Conservation (phyloP, 2,329 filamentous ascomycete genomes). For the Fusarium buharicum region DNA sequence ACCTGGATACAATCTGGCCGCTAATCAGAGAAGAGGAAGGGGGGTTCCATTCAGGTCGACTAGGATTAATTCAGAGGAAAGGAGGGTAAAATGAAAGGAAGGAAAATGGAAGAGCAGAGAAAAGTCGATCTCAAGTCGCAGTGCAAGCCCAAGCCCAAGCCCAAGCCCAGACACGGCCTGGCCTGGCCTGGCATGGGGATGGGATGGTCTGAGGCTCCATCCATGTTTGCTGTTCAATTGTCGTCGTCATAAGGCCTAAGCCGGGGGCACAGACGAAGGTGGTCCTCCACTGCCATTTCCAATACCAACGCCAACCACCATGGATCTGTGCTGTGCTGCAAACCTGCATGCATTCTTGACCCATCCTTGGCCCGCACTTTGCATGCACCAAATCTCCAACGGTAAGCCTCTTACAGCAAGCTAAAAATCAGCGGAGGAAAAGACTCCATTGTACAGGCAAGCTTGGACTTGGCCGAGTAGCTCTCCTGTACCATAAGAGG, state of each 20-base stretch:
- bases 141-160: no score
- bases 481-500: constrained; percentile 17
- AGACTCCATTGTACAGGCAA: neutral
- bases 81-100: constrained; percentile 17
- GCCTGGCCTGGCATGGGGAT: constrained; percentile 31
- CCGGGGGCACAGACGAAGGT: constrained; percentile 19
- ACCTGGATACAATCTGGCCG: constrained; percentile 1
- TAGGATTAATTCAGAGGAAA: constrained; percentile 18
- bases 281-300: neutral
- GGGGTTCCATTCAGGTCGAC: neutral
- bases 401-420: neutral
- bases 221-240: constrained; percentile 19
- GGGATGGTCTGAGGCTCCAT: constrained; percentile 32
- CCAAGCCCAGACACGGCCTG: no score
- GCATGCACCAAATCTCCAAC: constrained; percentile 15
- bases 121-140: neutral
- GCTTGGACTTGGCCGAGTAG: constrained; percentile 2
- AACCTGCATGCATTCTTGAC: constrained; percentile 4
- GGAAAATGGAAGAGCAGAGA: constrained; percentile 34
- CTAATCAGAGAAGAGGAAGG: constrained; percentile 18
- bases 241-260: constrained; percentile 35
- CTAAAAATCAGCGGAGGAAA: no score
- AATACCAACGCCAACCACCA: neutral
- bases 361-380: constrained; percentile 1
- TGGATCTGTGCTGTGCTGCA: neutral